These are phyloP conservation scores for Psilocybe cubensis DNA, from an alignment of 768 basidiomycete genomes.

Conservation along the genomic window DNA sequence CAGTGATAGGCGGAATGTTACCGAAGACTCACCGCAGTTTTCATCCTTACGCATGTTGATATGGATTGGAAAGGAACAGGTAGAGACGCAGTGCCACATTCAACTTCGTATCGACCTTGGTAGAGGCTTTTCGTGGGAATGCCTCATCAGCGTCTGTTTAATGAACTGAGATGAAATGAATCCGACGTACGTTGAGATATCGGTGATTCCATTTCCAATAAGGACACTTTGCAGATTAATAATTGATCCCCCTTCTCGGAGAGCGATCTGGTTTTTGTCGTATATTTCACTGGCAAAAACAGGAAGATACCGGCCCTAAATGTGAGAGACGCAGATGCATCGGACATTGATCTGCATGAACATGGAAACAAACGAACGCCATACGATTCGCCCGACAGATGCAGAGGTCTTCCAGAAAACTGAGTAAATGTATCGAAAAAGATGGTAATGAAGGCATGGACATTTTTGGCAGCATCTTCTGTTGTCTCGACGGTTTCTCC, in stretches of 20 bases:
- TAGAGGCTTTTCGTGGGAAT: conserved; percentile 32
- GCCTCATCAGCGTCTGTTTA: background rate
- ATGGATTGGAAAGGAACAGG: conserved; percentile 57
- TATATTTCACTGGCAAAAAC: conserved; percentile 78
- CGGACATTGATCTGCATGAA: too few relatives aligned
- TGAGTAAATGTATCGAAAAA: conserved; percentile 82
- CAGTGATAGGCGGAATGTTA: too few relatives aligned
- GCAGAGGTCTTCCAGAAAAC: conserved; percentile 68
- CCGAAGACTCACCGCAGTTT: conserved; percentile 47
- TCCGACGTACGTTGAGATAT: conserved; percentile 36
- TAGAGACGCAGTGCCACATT: conserved; percentile 61
- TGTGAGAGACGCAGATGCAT: background rate
- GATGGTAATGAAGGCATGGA: conserved; percentile 75
- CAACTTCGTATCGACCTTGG: conserved; percentile 57
- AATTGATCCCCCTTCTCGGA: conserved; percentile 54
- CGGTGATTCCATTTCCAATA: conserved; percentile 65
- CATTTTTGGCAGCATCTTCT: conserved; percentile 78
- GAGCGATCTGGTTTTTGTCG: conserved; percentile 64
- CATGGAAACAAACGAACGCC: conserved; percentile 45
- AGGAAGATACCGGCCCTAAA: conserved; percentile 69
- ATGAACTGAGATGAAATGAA: background rate
- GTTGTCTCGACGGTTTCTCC: conserved; percentile 74
- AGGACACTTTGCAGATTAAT: conserved; percentile 71
- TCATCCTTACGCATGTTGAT: conserved; percentile 62
- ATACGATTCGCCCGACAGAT: conserved; percentile 81